Percentiles rank a stretch among this genome's conserved stretches.
These are phyloP conservation scores for Leccinum barrowsii DNA, from an alignment of 768 basidiomycete species.

Conservation along the genomic window DNA sequence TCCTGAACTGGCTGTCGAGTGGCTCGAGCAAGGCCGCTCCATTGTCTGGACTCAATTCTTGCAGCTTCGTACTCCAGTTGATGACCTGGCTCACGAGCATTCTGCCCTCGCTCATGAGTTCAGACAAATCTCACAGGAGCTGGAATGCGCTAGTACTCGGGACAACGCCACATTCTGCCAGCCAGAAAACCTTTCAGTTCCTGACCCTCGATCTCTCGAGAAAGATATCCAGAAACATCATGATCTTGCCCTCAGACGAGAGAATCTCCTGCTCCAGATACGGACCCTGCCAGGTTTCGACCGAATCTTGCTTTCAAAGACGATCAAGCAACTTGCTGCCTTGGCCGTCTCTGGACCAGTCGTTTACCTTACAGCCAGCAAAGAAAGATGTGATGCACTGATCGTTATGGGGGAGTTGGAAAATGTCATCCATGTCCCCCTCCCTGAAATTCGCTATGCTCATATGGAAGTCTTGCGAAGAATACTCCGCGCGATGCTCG, in stretches of 20 bases:
- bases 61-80: neutral
- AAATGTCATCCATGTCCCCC: neutral
- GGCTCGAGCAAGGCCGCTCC: neutral
- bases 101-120: neutral
- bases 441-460: neutral
- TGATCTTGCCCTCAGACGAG: neutral
- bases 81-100: neutral
- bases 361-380: too few relatives aligned
- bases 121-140: neutral
- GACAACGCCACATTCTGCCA: neutral
- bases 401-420: neutral
- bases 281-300: neutral
- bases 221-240: neutral
- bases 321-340: too few relatives aligned
- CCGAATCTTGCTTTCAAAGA: neutral
- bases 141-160: neutral
- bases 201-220: neutral
- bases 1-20: neutral
- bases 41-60: neutral
- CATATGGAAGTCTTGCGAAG: neutral
- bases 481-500: neutral
- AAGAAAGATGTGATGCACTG: too few relatives aligned
- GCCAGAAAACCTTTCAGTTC: neutral
- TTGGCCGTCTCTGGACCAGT: too few relatives aligned
- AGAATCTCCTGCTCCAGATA: neutral